Conservation (phyloP, 192 early-diverging fungal species). For the Backusella macrospora region DNA sequence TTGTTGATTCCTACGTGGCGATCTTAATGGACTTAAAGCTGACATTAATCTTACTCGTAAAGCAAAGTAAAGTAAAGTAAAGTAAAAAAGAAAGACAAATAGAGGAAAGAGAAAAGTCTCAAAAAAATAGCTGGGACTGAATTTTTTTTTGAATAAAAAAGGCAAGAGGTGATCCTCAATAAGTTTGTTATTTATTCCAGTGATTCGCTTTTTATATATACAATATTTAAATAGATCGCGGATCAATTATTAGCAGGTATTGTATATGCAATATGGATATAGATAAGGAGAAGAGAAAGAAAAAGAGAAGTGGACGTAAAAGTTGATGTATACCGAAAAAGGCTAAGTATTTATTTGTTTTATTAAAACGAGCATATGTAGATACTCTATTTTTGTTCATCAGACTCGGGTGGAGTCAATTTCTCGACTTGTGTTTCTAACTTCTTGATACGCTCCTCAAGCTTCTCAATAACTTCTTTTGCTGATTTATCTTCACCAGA, state of each 20-base stretch:
- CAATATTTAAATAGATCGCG: no score
- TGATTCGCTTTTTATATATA: no score
- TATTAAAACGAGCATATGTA: neutral
- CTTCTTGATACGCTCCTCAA: conserved; percentile 36
- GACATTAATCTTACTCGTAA: neutral
- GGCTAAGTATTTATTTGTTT: no score
- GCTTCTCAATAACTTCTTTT: conserved; percentile 22
- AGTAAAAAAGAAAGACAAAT: neutral
- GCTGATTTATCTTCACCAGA: conserved; percentile 13
- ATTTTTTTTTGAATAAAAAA: no score
- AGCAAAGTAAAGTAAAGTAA: neutral
- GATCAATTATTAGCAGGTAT: no score
- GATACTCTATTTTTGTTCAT: neutral
- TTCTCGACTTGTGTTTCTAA: conserved; percentile 17
- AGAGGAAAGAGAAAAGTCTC: neutral
- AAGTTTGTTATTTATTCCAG: no score
- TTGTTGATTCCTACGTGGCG: conserved; percentile 5
- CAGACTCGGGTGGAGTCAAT: neutral
- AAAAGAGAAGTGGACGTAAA: no score
- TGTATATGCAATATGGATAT: no score
- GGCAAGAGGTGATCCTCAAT: no score
- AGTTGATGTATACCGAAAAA: no score
- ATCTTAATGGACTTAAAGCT: neutral
- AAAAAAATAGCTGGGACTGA: no score
- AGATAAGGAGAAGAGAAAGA: no score